phyloP scores from a whole-genome alignment of 2,329 filamentous ascomycete genomes.

The Clonostachys sp. region DNA sequence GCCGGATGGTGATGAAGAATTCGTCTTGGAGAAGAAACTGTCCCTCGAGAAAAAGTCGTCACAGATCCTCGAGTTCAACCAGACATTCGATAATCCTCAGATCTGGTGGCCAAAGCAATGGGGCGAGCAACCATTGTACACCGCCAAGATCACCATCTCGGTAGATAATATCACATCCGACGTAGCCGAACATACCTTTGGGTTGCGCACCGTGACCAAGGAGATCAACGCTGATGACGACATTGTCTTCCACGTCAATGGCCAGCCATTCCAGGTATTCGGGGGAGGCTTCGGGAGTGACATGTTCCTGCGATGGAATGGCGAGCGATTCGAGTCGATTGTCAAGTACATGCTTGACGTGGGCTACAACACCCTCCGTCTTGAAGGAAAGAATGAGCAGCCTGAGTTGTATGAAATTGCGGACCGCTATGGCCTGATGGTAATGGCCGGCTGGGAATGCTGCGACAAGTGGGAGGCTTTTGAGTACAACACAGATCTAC shows the following conservation, averaged over 20 bases:
- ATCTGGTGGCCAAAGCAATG: conserved; percentile 61
- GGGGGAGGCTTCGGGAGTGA: conserved; percentile 58
- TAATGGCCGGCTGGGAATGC: conserved; percentile 61
- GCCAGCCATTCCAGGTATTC: conserved; percentile 52
- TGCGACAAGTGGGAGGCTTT: conserved; percentile 67
- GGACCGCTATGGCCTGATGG: conserved; percentile 55
- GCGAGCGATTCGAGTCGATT: conserved; percentile 38
- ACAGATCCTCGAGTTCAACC: conserved; percentile 25
- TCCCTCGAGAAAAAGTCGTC: conserved; percentile 28
- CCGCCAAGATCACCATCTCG: conserved; percentile 17
- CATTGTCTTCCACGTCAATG: conserved; percentile 51
- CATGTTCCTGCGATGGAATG: conserved; percentile 56
- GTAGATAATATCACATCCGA: conserved; percentile 21
- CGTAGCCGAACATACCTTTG: conserved; percentile 14
- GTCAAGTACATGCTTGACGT: conserved; percentile 53
- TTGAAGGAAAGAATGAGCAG: conserved; percentile 63
- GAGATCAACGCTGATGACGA: conserved; percentile 47
- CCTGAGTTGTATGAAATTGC: conserved; percentile 55
- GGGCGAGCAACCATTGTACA: conserved; percentile 52
- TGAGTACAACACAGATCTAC: conserved; percentile 51
- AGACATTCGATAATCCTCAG: conserved; percentile 32
- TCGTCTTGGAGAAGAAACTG: conserved; percentile 21
- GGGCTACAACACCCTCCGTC: conserved; percentile 57
- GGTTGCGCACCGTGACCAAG: conserved; percentile 35
- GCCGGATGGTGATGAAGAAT: conserved; percentile 13